These are phyloP conservation scores for Sporothrix protearum DNA, from an alignment of 2,329 filamentous ascomycete genomes.

Conservation along the genomic window DNA sequence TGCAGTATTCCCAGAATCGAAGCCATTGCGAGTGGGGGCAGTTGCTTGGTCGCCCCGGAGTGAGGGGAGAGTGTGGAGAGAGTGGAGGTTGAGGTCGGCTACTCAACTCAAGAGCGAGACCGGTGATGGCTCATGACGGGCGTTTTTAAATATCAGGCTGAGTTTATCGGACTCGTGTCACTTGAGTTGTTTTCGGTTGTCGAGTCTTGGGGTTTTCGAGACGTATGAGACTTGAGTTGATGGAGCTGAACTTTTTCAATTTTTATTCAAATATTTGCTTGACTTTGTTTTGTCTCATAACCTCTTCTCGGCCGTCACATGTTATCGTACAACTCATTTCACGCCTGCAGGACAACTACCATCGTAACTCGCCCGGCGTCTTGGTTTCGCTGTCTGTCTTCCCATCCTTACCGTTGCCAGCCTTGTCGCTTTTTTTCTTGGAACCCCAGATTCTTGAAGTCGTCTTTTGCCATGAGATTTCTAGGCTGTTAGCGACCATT, in stretches of 20 bases:
- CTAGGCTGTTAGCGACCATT: constrained; percentile 41
- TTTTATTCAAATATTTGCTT: neutral
- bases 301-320: neutral
- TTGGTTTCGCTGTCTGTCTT: constrained; percentile 25
- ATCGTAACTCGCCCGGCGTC: constrained; percentile 36
- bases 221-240: too few relatives aligned
- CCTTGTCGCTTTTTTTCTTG: constrained; percentile 41
- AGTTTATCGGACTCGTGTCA: neutral
- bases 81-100: constrained; percentile 2
- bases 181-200: neutral
- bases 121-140: neutral
- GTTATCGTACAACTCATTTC: neutral
- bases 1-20: neutral
- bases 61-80: constrained; percentile 15
- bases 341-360: constrained; percentile 31
- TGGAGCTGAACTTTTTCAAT: constrained; percentile 7
- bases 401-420: constrained; percentile 28
- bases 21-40: neutral
- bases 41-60: constrained; percentile 3
- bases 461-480: constrained; percentile 93
- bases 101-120: neutral
- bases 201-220: neutral
- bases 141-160: neutral
- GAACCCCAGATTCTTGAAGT: constrained; percentile 91
- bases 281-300: neutral